Evolutionary conservation across 305 asterid species (phyloP), one percentile per base, ranked within the genome.

Genomic region (Stenogyne calaminthoides): DNA sequence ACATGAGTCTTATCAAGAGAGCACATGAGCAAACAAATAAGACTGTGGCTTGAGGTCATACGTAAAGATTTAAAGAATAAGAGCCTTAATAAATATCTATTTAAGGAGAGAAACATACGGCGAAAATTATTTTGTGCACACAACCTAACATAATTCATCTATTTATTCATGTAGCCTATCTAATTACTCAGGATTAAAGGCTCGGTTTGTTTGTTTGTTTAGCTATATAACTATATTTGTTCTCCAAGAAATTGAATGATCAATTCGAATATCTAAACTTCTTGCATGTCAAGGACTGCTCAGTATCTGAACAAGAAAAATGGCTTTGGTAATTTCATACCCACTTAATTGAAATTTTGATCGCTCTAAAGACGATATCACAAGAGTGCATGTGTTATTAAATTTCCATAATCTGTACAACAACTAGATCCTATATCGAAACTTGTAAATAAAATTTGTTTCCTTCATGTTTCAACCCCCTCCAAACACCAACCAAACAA

Each of bases 341-440:
- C 44, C 44, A 39, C 47, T 9, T 42, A 42, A 42, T 42, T 44
- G 52, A 44, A 44, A 44, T 0, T 44, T 44, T 44, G 54, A 46
- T 46, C 52, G n/a, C 36, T 32, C 36, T 1, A 36, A 7, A 36
- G 9, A 36, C 9, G 9, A 6, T 46, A 16, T 46, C 54, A 46
- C 54, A 46, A 46, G 16, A 46, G 19, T 44, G 15, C 49, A 15
- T 51, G 27, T 69, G 16, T 54, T 9, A 65, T 57, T 29, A 61
- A 67, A 66, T 49, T 60, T 42, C 40, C 64, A 46, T 34, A 15
- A 65, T 57, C 67, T 69, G 39, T 69, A 76, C 62, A 63, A 70
- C 9, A 57, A 70, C 64, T 11, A 42, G 3, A 54, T 40, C 59
- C 40, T 46, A 32, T 46, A 32, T 47, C 9, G 11, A 47, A 20